These are phyloP conservation scores for Tillandsia fasciculata DNA, from an alignment of 176 grass and related monocot species.

Conservation along the genomic window DNA sequence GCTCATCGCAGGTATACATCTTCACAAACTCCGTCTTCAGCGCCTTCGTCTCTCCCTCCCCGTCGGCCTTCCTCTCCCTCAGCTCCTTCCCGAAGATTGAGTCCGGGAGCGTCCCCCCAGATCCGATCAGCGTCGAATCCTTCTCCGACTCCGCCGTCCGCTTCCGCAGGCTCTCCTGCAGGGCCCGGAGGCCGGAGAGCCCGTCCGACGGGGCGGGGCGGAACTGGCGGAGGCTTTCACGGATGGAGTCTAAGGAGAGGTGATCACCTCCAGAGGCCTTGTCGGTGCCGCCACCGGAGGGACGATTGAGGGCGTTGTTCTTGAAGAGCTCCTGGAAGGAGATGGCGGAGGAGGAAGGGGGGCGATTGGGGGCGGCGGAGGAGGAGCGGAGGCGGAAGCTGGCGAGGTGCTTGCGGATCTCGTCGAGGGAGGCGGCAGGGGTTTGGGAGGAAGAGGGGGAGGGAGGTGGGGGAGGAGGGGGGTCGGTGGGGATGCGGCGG, in stretches of 20 bases:
- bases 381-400: constrained; percentile 1
- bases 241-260: background rate
- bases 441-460: background rate
- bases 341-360: background rate
- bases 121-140: background rate
- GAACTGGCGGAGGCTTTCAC: constrained; percentile 6
- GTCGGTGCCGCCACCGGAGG: background rate
- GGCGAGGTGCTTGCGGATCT: constrained; percentile 5
- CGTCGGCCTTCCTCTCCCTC: constrained; percentile 3
- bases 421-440: background rate
- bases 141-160: background rate
- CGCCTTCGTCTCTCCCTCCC: constrained; percentile 1
- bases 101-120: background rate
- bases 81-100: constrained; percentile 25
- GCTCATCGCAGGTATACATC: constrained; percentile 38
- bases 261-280: background rate
- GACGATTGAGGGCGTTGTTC: background rate
- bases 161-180: constrained; percentile 14
- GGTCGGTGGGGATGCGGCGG: background rate
- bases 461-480: background rate
- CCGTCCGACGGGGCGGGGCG: background rate
- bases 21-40: constrained; percentile 24
- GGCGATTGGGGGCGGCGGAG: background rate
- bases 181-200: background rate
- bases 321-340: constrained; percentile 2